Conservation (phyloP, 352 stramenopile species). For the Pythium insidiosum region DNA sequence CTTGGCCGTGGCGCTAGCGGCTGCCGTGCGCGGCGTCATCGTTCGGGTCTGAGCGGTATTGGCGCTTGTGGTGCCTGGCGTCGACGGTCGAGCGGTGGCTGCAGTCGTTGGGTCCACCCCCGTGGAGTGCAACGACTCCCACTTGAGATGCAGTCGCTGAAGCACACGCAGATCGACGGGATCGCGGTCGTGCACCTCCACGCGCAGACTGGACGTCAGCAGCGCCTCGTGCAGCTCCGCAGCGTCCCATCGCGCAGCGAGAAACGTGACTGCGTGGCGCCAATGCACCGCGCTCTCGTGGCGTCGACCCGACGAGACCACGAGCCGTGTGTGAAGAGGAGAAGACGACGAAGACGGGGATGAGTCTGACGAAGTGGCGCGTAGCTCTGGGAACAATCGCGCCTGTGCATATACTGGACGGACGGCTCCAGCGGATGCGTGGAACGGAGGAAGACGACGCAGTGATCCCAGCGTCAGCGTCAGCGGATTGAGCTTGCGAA, state of each 20-base stretch:
- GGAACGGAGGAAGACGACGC: slow-evolving; percentile 40
- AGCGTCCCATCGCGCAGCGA: slow-evolving; percentile 31
- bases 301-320: slow-evolving; percentile 1
- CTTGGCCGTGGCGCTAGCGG: slow-evolving; percentile 12
- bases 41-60: too few species aligned
- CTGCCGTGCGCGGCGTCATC: slow-evolving; percentile 6
- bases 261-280: slow-evolving; percentile 44
- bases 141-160: slow-evolving; percentile 37
- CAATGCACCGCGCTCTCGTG: slow-evolving; percentile 19
- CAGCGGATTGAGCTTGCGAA: slow-evolving; percentile 54
- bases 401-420: slow-evolving; percentile 48
- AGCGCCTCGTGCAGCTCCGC: slow-evolving; percentile 41
- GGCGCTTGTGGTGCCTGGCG: too few species aligned
- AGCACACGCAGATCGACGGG: slow-evolving; percentile 27
- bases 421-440: slow-evolving; percentile 12
- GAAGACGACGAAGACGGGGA: too few species aligned
- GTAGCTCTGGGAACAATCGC: slow-evolving; percentile 41
- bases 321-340: too few species aligned
- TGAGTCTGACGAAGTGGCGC: too few species aligned
- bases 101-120: slow-evolving; percentile 15
- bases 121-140: slow-evolving; percentile 40
- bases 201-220: slow-evolving; percentile 19
- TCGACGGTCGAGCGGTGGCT: neutral
- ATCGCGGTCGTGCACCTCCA: slow-evolving; percentile 74
- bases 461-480: slow-evolving; percentile 40